A percentile compares a stretch with the other conserved stretches of the same genome.
These are phyloP conservation scores for Paramyrothecium roridum DNA, from an alignment of 2,329 filamentous ascomycete species.

Conservation along the genomic window DNA sequence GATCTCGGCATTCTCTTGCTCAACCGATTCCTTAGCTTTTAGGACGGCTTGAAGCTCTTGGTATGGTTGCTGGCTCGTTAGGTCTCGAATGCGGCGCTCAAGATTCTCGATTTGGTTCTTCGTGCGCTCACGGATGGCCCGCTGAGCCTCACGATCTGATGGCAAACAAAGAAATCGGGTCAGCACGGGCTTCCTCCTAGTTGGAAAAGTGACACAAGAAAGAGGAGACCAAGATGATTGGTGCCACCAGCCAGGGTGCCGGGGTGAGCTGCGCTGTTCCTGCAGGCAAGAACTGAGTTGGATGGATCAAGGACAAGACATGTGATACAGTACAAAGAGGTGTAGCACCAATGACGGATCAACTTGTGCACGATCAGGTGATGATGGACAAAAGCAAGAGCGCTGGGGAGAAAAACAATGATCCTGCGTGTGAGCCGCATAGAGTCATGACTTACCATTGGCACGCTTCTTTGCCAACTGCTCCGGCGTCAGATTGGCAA, in stretches of 20 bases:
- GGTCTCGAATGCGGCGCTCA: conserved; percentile 68
- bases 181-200: background rate
- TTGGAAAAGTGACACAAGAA: background rate
- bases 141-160: conserved; percentile 78
- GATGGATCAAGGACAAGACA: too few species aligned
- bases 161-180: conserved; percentile 3
- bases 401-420: background rate
- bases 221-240: background rate
- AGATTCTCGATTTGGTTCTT: conserved; percentile 75
- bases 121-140: conserved; percentile 79
- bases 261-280: too few species aligned
- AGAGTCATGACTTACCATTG: conserved; percentile 41
- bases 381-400: background rate
- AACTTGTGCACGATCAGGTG: too few species aligned
- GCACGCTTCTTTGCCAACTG: conserved; percentile 67
- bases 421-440: background rate
- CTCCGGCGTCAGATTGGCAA: conserved; percentile 67
- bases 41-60: conserved; percentile 77
- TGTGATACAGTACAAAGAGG: too few species aligned
- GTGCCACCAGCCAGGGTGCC: background rate
- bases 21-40: conserved; percentile 71
- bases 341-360: too few species aligned
- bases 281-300: too few species aligned
- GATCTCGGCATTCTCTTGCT: conserved; percentile 78
- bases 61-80: conserved; percentile 78